Evolutionary conservation across 192 early-diverging fungal species (phyloP).

Genomic region (Pecoramyces ruminantium): DNA sequence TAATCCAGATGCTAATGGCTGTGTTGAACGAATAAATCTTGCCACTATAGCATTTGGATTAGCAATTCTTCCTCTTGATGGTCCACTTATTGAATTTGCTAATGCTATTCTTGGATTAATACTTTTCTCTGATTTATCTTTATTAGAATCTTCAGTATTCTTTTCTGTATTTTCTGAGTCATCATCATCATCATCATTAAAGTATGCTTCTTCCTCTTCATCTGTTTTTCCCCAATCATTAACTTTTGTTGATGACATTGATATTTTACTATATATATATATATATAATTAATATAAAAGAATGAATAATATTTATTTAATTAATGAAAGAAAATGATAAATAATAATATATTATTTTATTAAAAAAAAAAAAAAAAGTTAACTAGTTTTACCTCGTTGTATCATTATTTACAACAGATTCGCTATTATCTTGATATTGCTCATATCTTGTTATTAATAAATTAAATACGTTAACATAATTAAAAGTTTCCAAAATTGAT

Average conservation of each 20-base stretch:
- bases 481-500: conserved; percentile 33
- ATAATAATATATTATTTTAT: too few species aligned
- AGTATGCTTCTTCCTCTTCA: background rate
- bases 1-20: background rate
- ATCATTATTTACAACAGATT: background rate
- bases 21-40: background rate
- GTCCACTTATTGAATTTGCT: background rate
- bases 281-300: background rate
- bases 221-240: background rate
- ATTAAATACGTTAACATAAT: conserved; percentile 46
- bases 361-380: too few species aligned
- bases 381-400: background rate
- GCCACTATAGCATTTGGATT: background rate
- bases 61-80: background rate
- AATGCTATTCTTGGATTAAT: background rate
- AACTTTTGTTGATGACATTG: background rate
- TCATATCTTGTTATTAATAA: conserved; percentile 37
- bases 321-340: too few species aligned
- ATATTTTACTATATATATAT: background rate
- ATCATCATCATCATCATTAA: background rate
- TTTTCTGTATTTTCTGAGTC: background rate
- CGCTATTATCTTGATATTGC: conserved; percentile 29
- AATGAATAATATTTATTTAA: background rate
- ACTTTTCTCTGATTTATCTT: background rate
- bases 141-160: background rate